Evolutionary conservation across 805 yeast genomes (phyloP).

Genomic region (Hanseniaspora pseudoguilliermondii): DNA sequence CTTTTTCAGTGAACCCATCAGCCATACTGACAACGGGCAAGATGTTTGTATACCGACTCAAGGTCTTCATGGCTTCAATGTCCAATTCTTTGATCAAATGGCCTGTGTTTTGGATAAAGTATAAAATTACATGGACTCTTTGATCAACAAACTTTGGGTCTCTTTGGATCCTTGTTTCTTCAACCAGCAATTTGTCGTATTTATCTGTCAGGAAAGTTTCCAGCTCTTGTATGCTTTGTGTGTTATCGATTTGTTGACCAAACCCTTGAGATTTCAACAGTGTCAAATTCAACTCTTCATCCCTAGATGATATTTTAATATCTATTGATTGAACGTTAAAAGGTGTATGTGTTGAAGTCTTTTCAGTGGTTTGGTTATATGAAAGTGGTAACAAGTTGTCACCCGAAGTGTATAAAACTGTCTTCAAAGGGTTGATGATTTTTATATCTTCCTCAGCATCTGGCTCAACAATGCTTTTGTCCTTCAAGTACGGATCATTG

Average conservation of each 20-base stretch:
- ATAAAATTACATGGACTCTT: slow-evolving; percentile 59
- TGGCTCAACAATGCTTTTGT: slow-evolving; percentile 12
- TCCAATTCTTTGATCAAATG: slow-evolving; percentile 69
- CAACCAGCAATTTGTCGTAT: slow-evolving; percentile 66
- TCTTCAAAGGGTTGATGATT: slow-evolving; percentile 25
- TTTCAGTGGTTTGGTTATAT: background rate
- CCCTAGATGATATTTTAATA: slow-evolving; percentile 18
- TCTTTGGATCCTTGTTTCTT: slow-evolving; percentile 76
- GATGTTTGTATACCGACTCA: slow-evolving; percentile 61
- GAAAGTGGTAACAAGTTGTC: slow-evolving; percentile 22
- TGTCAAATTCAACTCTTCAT: slow-evolving; percentile 40
- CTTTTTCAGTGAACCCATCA: slow-evolving; percentile 54
- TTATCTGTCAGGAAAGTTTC: slow-evolving; percentile 59
- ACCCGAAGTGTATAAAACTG: slow-evolving; percentile 44
- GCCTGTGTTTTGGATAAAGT: slow-evolving; percentile 64
- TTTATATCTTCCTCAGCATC: slow-evolving; percentile 18
- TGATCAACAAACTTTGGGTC: slow-evolving; percentile 72
- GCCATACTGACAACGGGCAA: slow-evolving; percentile 61
- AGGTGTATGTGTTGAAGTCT: slow-evolving; percentile 13
- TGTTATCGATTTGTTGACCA: slow-evolving; percentile 66
- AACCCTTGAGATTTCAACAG: slow-evolving; percentile 64
- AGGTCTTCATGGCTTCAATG: slow-evolving; percentile 53
- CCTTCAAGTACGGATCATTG: slow-evolving; percentile 36
- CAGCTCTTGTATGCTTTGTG: slow-evolving; percentile 53
- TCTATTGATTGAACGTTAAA: slow-evolving; percentile 18